Percentiles rank a stretch among this genome's conserved stretches.
These are phyloP conservation scores for Geotrichum ghanense DNA, from an alignment of 805 yeast genomes.

Conservation along the genomic window DNA sequence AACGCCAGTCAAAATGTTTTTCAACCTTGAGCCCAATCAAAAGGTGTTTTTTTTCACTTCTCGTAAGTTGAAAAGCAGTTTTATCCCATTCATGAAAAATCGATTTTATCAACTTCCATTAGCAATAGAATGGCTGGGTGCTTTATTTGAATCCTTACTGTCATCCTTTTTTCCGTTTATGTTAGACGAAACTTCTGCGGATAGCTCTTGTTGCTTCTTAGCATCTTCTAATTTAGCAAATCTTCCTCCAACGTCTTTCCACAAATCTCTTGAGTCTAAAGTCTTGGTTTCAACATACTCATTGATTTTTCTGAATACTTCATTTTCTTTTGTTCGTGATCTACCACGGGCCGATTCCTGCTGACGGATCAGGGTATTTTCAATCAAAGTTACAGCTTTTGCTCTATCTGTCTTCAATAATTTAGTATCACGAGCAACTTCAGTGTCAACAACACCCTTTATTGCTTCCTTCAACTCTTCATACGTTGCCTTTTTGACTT, in stretches of 20 bases:
- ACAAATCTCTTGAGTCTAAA: background rate
- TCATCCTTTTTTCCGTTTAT: no score
- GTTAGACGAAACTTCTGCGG: no score
- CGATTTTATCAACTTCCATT: no score
- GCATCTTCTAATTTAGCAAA: no score
- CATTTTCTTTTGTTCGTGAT: background rate
- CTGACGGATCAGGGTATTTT: constrained; percentile 13
- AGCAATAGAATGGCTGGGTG: no score
- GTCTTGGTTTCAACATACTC: background rate
- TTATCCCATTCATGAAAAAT: no score
- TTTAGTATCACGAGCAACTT: constrained; percentile 14
- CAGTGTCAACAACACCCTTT: constrained; percentile 14
- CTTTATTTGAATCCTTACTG: no score
- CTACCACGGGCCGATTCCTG: constrained; percentile 3
- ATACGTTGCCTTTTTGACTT: constrained; percentile 1
- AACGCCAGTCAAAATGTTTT: no score
- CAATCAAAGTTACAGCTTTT: constrained; percentile 18
- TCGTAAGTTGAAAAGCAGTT: no score
- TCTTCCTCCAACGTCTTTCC: background rate
- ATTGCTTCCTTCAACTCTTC: constrained; percentile 10
- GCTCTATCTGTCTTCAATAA: constrained; percentile 15
- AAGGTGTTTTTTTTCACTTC: no score
- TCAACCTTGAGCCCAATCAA: no score
- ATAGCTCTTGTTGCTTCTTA: no score
- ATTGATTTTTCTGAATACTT: background rate